Evolutionary conservation across 352 stramenopile species (phyloP), one percentile per base, ranked within the genome.

Genomic region (Globisporangium yorkense): DNA sequence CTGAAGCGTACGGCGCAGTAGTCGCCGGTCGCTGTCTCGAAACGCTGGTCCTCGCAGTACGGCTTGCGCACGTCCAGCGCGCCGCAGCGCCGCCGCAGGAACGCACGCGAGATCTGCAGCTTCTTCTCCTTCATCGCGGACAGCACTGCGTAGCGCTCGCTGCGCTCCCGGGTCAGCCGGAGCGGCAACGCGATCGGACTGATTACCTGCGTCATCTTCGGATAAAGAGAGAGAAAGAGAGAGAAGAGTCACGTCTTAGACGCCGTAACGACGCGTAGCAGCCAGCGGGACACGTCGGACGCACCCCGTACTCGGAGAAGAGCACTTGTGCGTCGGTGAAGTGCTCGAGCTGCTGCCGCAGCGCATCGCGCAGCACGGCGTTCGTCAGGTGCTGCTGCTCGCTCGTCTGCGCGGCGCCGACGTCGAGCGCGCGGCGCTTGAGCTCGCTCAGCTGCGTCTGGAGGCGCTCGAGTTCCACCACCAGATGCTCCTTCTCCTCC

Each of bases 1-100:
- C 77, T 73, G 51, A 82, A 84, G 8, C 70, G 67, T 48, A 69
- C 56, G 41, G 75, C 71, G 51, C 74, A 87, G 43, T 65, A 80
- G 57, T 87, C 75, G 16, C 77, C 75, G 8, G 63, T 57, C 12
- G 68, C 33, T 16, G 70, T 72, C 57, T 79, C 71, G 24, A 83
- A 86, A 27, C 67, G 67, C 20, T 62, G 62, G 29, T 66, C 62
- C 29, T 80, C 72, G 5, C 60, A 66, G 43, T 65, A 70, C 13
- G 56, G 52, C 9, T 65, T 71, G 39, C 43, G 49, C 10, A 62
- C 40, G 35, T 76, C 70, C 10, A 61, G 59, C 6, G 43, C 52
- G 1, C 58, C 59, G 10, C 57, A 51, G 5, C 70, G 65, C 0
- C 68, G 51, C 18, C 47, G 18, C 5, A 78, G 54, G 21, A 78